Percentiles rank a stretch among this genome's conserved stretches.
phyloP scores from a whole-genome alignment of 2,329 filamentous ascomycete genomes.

The Penicillium sumatraense region DNA sequence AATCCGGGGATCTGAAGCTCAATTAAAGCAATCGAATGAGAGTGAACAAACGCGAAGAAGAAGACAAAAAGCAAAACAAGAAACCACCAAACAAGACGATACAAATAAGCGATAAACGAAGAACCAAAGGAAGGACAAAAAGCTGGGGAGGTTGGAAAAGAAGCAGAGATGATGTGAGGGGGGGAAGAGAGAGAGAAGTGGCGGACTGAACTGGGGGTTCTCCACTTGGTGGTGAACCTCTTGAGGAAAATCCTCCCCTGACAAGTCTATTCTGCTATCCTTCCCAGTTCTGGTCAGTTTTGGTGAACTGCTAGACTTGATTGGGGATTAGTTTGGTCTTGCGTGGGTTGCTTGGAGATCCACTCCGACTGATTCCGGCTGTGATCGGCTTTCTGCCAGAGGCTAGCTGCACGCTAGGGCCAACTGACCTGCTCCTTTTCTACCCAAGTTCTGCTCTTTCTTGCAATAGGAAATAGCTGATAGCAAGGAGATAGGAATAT shows the following conservation, averaged over 20 bases:
- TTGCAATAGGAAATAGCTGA: too few species aligned
- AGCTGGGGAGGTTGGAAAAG: constrained; percentile 10
- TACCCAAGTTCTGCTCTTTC: neutral
- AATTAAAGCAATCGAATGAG: neutral
- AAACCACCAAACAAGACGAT: neutral
- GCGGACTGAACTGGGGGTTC: neutral
- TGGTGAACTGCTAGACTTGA: neutral
- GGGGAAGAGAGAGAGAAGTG: neutral
- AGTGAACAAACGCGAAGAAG: neutral
- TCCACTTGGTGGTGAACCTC: neutral
- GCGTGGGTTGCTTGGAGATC: neutral
- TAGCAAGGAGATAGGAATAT: too few species aligned
- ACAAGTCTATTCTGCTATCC: constrained; percentile 10
- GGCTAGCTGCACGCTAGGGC: constrained; percentile 12
- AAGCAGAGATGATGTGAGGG: constrained; percentile 2
- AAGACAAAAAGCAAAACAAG: neutral
- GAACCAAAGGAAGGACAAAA: constrained; percentile 4
- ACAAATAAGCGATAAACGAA: neutral
- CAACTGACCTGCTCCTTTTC: constrained; percentile 3
- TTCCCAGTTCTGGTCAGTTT: neutral
- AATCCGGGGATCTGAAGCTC: neutral
- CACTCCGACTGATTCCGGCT: constrained; percentile 9
- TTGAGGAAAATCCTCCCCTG: constrained; percentile 19
- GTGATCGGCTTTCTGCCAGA: constrained; percentile 12
- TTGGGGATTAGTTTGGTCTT: too few species aligned